Percentiles rank a stretch among this genome's conserved stretches.
Evolutionary conservation across 2,329 filamentous ascomycete genomes (phyloP).

Genomic region (Aureobasidium sp.): DNA sequence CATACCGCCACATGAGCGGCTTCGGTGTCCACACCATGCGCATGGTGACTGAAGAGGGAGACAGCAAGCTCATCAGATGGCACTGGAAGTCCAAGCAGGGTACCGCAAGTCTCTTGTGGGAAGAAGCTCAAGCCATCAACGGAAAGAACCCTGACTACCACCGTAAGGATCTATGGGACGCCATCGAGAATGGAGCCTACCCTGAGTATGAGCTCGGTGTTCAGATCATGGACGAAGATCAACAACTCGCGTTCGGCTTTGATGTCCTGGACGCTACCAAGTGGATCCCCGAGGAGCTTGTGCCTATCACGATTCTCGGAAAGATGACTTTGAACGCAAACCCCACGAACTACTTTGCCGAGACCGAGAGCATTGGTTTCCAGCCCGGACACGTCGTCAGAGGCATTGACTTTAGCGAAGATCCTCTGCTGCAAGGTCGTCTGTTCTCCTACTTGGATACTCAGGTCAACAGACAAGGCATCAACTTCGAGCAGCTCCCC

Average conservation of each 20-base stretch:
- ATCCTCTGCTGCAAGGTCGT: slow-evolving; percentile 51
- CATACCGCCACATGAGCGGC: slow-evolving; percentile 41
- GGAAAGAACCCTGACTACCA: slow-evolving; percentile 34
- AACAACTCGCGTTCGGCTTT: slow-evolving; percentile 42
- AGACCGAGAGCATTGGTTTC: slow-evolving; percentile 58
- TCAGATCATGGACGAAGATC: slow-evolving; percentile 48
- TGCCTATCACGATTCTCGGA: slow-evolving; percentile 58
- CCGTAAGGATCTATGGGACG: slow-evolving; percentile 35
- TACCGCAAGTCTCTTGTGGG: slow-evolving; percentile 37
- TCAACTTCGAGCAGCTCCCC: slow-evolving; percentile 42
- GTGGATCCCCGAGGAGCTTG: slow-evolving; percentile 47
- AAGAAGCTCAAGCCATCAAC: slow-evolving; percentile 30
- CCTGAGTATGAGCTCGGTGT: slow-evolving; percentile 48
- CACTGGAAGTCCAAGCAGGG: slow-evolving; percentile 36
- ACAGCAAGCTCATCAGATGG: slow-evolving; percentile 41
- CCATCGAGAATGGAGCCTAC: slow-evolving; percentile 40
- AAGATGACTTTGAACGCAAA: slow-evolving; percentile 26
- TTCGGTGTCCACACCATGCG: slow-evolving; percentile 44
- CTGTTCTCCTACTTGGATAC: slow-evolving; percentile 58
- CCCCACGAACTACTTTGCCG: slow-evolving; percentile 59
- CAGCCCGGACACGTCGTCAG: slow-evolving; percentile 52
- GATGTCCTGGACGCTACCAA: slow-evolving; percentile 54
- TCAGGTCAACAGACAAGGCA: slow-evolving; percentile 36
- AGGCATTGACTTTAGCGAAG: slow-evolving; percentile 9
- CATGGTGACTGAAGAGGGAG: slow-evolving; percentile 35